Evolutionary conservation across 148 eudicot species (phyloP).

Genomic region (Hydrangea macrophylla): DNA sequence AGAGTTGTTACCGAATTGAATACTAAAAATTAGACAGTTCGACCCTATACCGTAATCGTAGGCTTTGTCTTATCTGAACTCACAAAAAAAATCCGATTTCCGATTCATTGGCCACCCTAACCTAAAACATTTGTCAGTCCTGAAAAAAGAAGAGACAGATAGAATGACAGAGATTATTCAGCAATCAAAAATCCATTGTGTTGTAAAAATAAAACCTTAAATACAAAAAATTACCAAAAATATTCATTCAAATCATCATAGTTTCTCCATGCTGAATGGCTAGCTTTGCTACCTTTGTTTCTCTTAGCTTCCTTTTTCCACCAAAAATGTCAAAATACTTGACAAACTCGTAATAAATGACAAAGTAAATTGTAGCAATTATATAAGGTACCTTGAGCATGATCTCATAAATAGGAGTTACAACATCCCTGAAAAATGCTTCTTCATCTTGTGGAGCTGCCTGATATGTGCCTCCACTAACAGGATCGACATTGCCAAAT

Average conservation of each 20-base stretch:
- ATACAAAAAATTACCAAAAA: slow-evolving; percentile 72
- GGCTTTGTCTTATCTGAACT: slow-evolving; percentile 40
- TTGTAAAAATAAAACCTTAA: not conserved
- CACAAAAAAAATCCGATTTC: slow-evolving; percentile 77
- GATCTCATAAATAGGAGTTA: slow-evolving; percentile 85
- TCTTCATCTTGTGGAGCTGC: slow-evolving; percentile 45
- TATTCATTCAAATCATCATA: slow-evolving; percentile 97
- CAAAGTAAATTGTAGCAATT: slow-evolving; percentile 6
- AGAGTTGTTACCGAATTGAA: too few relatives aligned
- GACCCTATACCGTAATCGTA: slow-evolving; percentile 42
- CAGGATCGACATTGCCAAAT: slow-evolving; percentile 46
- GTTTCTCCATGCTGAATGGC: slow-evolving; percentile 98
- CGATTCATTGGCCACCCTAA: slow-evolving; percentile 88
- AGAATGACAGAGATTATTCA: slow-evolving; percentile 9
- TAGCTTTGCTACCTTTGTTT: slow-evolving; percentile 80
- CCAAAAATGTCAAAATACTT: slow-evolving; percentile 14
- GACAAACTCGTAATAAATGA: not conserved
- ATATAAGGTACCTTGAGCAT: slow-evolving; percentile 53
- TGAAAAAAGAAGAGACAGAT: not conserved
- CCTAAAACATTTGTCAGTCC: slow-evolving; percentile 85
- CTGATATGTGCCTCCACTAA: slow-evolving; percentile 57
- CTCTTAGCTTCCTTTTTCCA: slow-evolving; percentile 68
- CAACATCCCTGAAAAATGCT: slow-evolving; percentile 63
- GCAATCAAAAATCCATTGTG: not conserved
- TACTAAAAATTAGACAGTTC: too few relatives aligned